phyloP scores from a whole-genome alignment of 2,329 filamentous ascomycete species.

The Ophioceras dolichostomum region DNA sequence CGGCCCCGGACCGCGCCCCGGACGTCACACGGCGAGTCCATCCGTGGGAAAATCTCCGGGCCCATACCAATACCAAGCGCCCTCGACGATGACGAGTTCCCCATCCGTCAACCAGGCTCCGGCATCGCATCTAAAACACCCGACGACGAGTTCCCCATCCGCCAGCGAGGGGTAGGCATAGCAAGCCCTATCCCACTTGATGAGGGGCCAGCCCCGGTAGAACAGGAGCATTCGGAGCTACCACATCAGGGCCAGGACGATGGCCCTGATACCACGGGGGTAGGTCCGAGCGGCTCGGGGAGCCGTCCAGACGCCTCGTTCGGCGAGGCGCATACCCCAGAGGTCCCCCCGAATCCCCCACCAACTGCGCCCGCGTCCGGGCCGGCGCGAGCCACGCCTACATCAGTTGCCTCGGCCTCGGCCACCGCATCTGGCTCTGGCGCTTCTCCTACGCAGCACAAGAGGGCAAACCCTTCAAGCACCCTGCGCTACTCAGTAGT shows the following conservation, averaged over 20 bases:
- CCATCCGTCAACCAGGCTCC: conserved; percentile 30
- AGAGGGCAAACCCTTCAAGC: conserved; percentile 24
- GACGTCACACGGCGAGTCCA: too few relatives aligned
- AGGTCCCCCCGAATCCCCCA: conserved; percentile 5
- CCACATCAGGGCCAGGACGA: background rate
- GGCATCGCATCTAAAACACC: conserved; percentile 17
- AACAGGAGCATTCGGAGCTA: background rate
- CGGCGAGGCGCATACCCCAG: background rate
- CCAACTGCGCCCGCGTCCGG: conserved; percentile 11
- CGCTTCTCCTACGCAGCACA: conserved; percentile 14
- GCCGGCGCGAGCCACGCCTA: conserved; percentile 1
- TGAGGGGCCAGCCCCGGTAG: conserved; percentile 1
- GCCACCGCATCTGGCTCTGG: conserved; percentile 5
- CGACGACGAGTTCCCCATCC: conserved; percentile 16
- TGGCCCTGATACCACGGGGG: background rate
- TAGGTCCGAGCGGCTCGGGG: too few relatives aligned
- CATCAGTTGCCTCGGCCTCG: conserved; percentile 2
- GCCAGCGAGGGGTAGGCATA: conserved; percentile 17
- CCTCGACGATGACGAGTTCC: conserved; percentile 40
- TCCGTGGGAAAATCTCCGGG: conserved; percentile 48
- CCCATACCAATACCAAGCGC: conserved; percentile 43
- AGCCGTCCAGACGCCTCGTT: background rate
- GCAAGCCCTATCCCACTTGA: conserved; percentile 17
- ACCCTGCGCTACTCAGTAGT: conserved; percentile 33
- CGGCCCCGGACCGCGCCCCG: conserved; percentile 26